Conservation (phyloP, 306 rosid genomes). For the Quercus rubra region DNA sequence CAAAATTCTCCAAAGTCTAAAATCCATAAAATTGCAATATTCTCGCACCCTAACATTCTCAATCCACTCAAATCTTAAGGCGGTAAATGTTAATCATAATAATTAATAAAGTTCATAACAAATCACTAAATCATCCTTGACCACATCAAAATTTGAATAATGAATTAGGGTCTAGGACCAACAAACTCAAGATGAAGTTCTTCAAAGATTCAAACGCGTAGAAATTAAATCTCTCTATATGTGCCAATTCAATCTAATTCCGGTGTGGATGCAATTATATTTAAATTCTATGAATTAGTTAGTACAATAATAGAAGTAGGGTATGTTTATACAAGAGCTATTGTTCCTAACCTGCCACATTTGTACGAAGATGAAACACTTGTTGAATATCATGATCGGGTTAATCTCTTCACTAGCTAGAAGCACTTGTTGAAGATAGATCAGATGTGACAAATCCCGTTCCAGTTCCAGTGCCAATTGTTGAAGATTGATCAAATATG, state of each 20-base stretch:
- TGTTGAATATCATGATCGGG: background rate
- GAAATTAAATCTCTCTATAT: background rate
- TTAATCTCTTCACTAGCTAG: background rate
- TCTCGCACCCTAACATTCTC: too few species aligned
- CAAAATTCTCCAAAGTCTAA: too few species aligned
- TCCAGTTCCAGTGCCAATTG: background rate
- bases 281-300: background rate
- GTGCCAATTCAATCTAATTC: background rate
- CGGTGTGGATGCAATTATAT: background rate
- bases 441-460: background rate
- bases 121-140: too few species aligned
- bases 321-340: background rate
- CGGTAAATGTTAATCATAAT: too few species aligned
- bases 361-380: background rate
- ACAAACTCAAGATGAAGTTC: too few species aligned
- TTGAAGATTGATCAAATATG: background rate
- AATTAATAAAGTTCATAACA: too few species aligned
- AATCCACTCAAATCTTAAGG: too few species aligned
- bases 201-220: too few species aligned
- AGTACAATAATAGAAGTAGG: background rate
- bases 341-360: background rate
- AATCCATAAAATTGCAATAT: too few species aligned
- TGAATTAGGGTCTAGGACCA: too few species aligned
- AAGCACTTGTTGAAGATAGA: background rate
- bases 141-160: too few species aligned